Percentiles rank a stretch among this genome's conserved stretches.
These are phyloP conservation scores for Vitis rupestris DNA, from an alignment of 164 flowering plant genomes.

Conservation along the genomic window DNA sequence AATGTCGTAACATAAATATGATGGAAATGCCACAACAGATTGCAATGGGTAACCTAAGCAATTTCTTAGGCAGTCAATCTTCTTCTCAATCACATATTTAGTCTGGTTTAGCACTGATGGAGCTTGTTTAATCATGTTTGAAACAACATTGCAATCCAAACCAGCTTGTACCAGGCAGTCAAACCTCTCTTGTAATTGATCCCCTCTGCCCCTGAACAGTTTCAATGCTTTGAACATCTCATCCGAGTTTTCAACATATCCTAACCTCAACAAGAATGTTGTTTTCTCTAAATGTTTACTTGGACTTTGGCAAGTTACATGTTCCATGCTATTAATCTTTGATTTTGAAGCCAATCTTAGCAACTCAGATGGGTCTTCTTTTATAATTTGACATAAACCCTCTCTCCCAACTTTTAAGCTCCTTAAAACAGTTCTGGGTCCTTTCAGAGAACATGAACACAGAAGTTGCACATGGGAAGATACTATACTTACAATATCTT, in stretches of 20 bases:
- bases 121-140: conserved; percentile 34
- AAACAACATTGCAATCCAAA: conserved; percentile 41
- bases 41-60: conserved; percentile 45
- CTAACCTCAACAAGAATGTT: conserved; percentile 41
- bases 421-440: conserved; percentile 40
- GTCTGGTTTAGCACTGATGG: conserved; percentile 50
- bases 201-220: conserved; percentile 57
- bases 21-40: conserved; percentile 38
- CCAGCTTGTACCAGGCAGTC: conserved; percentile 58
- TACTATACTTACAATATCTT: conserved; percentile 37
- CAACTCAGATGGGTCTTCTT: conserved; percentile 35
- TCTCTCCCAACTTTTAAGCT: conserved; percentile 28
- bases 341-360: conserved; percentile 35
- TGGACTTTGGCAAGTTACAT: conserved; percentile 15
- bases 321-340: conserved; percentile 10
- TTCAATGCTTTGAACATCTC: conserved; percentile 51
- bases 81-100: conserved; percentile 45
- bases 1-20: conserved; percentile 50
- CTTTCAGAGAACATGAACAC: conserved; percentile 29
- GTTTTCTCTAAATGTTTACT: conserved; percentile 36
- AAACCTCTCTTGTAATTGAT: conserved; percentile 58
- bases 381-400: conserved; percentile 31
- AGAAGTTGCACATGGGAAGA: conserved; percentile 26
- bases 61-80: conserved; percentile 35
- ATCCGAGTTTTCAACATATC: conserved; percentile 50